A percentile compares a stretch with the other conserved stretches of the same genome.
Evolutionary conservation across 2,329 filamentous ascomycete genomes (phyloP).

Genomic region (Ophiostoma montium): DNA sequence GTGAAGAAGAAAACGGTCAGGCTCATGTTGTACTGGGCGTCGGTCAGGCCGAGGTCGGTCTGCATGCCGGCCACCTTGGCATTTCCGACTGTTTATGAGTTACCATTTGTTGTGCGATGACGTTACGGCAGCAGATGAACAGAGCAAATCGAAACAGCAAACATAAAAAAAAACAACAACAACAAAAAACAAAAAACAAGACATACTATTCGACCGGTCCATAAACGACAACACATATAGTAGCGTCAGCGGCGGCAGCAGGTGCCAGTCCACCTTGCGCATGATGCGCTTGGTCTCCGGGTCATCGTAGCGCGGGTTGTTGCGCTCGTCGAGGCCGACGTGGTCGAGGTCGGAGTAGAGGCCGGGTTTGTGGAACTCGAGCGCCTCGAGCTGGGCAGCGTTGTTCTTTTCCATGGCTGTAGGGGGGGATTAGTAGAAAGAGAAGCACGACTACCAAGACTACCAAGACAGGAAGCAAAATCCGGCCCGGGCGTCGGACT

Average conservation of each 20-base stretch:
- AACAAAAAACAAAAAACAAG: too few species aligned
- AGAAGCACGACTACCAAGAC: too few species aligned
- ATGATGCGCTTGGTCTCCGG: slow-evolving; percentile 3
- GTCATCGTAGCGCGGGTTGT: slow-evolving; percentile 2
- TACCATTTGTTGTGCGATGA: too few species aligned
- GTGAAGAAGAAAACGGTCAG: slow-evolving; percentile 56
- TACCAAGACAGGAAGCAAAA: background rate
- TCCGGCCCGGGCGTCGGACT: too few species aligned
- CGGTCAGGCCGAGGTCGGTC: slow-evolving; percentile 42
- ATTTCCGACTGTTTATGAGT: too few species aligned
- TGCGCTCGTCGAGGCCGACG: slow-evolving; percentile 21
- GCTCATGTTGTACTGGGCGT: slow-evolving; percentile 55
- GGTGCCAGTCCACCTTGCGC: slow-evolving; percentile 33
- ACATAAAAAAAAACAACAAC: too few species aligned
- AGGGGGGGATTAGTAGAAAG: background rate
- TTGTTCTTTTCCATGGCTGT: too few species aligned
- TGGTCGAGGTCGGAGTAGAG: too few species aligned
- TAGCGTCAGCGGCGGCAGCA: slow-evolving; percentile 49
- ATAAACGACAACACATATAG: slow-evolving; percentile 58
- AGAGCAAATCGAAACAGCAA: too few species aligned
- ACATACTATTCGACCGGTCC: slow-evolving; percentile 28
- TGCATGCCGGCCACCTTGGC: slow-evolving; percentile 51
- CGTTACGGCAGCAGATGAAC: too few species aligned
- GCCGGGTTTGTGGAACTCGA: too few species aligned
- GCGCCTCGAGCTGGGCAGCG: too few species aligned